These are phyloP conservation scores for Fusarium zealandicum DNA, from an alignment of 2,329 filamentous ascomycete genomes.

Conservation along the genomic window DNA sequence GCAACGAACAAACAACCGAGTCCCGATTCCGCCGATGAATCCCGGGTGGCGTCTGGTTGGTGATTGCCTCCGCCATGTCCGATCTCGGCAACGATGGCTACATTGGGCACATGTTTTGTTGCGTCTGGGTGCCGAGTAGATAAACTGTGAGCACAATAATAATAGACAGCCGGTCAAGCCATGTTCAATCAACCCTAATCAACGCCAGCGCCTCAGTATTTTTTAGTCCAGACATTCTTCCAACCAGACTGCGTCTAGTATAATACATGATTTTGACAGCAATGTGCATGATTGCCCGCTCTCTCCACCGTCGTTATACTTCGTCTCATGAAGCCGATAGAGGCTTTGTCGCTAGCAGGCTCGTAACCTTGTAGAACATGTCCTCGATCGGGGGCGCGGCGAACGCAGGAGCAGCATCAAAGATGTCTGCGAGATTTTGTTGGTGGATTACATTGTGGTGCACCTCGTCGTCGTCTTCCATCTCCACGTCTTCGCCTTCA, in stretches of 20 bases:
- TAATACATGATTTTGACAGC: conserved; percentile 27
- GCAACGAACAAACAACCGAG: conserved; percentile 19
- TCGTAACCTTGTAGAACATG: conserved; percentile 76
- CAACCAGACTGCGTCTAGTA: conserved; percentile 29
- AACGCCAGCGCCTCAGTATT: conserved; percentile 28
- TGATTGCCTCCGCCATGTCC: conserved; percentile 25
- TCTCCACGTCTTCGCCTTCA: conserved; percentile 53
- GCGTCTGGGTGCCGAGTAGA: not conserved
- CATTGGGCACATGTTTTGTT: conserved; percentile 11
- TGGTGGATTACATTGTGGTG: conserved; percentile 69
- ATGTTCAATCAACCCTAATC: too few relatives aligned
- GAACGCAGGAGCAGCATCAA: conserved; percentile 73
- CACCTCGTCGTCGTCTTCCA: conserved; percentile 56
- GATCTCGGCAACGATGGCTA: conserved; percentile 16
- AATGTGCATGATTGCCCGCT: conserved; percentile 9
- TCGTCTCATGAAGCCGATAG: conserved; percentile 41
- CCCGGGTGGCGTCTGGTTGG: conserved; percentile 30
- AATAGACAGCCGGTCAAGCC: conserved; percentile 13
- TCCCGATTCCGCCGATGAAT: conserved; percentile 21
- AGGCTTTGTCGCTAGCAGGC: conserved; percentile 64
- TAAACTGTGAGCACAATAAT: conserved; percentile 3
- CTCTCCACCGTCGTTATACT: conserved; percentile 22
- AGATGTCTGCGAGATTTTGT: conserved; percentile 73
- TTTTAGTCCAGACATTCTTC: conserved; percentile 12
- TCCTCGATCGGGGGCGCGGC: conserved; percentile 76